Conservation (phyloP, 345 rosid genomes). For the Camelina neglecta region DNA sequence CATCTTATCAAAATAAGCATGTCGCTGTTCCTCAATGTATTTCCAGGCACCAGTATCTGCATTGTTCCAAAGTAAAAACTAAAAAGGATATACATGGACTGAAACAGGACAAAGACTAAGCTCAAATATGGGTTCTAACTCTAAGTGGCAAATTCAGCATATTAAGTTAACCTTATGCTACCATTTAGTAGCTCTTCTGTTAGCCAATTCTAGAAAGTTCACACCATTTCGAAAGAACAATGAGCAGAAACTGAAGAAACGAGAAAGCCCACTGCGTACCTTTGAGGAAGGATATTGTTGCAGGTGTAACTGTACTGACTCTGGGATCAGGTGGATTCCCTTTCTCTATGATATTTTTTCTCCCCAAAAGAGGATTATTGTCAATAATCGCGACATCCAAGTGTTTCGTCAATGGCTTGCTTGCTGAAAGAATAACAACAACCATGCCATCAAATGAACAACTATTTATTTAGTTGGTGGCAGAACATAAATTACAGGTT, state of each 20-base stretch:
- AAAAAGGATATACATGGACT: neutral
- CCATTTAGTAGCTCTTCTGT: neutral
- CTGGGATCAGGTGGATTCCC: slow-evolving; percentile 86
- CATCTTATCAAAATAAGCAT: slow-evolving; percentile 94
- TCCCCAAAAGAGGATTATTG: slow-evolving; percentile 75
- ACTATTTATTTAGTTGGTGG: neutral
- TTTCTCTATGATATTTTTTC: slow-evolving; percentile 53
- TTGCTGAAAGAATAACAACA: slow-evolving; percentile 62
- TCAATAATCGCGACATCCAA: slow-evolving; percentile 83
- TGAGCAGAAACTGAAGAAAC: slow-evolving; percentile 8
- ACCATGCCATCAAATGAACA: neutral
- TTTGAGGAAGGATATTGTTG: slow-evolving; percentile 75
- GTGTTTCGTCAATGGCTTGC: slow-evolving; percentile 76
- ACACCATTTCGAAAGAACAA: neutral
- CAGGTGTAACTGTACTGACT: slow-evolving; percentile 95
- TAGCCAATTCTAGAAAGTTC: slow-evolving; percentile 5
- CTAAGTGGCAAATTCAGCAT: slow-evolving; percentile 8
- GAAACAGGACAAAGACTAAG: neutral
- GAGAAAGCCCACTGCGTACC: slow-evolving; percentile 50
- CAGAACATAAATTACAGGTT: neutral
- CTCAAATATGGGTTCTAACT: neutral
- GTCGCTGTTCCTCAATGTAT: slow-evolving; percentile 75
- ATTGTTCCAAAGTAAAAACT: slow-evolving; percentile 4
- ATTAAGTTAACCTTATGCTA: neutral
- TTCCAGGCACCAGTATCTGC: slow-evolving; percentile 95